phyloP scores from a whole-genome alignment of 371 early-diverging fungal genomes.

The Mortierella sp. region DNA sequence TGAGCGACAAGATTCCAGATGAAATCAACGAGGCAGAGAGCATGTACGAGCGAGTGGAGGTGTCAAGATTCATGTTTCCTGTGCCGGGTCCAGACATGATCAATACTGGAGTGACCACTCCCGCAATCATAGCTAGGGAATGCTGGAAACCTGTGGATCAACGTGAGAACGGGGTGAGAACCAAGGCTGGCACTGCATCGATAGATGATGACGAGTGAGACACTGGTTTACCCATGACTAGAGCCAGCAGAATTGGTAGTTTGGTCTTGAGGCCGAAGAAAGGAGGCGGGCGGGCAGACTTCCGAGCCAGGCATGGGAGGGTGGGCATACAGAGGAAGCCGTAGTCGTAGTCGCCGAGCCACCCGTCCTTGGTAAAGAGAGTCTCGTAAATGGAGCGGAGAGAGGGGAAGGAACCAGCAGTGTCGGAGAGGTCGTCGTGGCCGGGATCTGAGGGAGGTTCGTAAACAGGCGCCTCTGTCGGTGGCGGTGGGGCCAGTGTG shows the following conservation, averaged over 20 bases:
- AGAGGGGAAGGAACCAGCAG: conserved; percentile 30
- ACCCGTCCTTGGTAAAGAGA: conserved; percentile 65
- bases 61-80: conserved; percentile 59
- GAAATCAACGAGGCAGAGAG: conserved; percentile 69
- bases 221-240: conserved; percentile 59
- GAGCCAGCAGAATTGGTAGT: conserved; percentile 63
- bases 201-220: not conserved
- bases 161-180: not conserved
- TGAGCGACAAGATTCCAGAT: conserved; percentile 61
- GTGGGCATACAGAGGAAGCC: conserved; percentile 63
- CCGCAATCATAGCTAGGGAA: conserved; percentile 67
- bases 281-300: conserved; percentile 57
- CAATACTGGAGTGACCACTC: conserved; percentile 68
- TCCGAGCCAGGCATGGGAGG: conserved; percentile 52
- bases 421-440: conserved; percentile 40
- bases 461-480: conserved; percentile 27
- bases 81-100: conserved; percentile 65
- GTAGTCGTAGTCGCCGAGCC: conserved; percentile 71
- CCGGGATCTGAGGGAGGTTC: conserved; percentile 17
- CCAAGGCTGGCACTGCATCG: not conserved
- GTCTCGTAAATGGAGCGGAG: conserved; percentile 49
- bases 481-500: conserved; percentile 20
- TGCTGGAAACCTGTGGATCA: conserved; percentile 63
- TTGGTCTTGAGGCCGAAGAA: conserved; percentile 71
- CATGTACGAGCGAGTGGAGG: conserved; percentile 62